phyloP scores from a whole-genome alignment of 805 yeast genomes.

The Yamadazyma olivae region DNA sequence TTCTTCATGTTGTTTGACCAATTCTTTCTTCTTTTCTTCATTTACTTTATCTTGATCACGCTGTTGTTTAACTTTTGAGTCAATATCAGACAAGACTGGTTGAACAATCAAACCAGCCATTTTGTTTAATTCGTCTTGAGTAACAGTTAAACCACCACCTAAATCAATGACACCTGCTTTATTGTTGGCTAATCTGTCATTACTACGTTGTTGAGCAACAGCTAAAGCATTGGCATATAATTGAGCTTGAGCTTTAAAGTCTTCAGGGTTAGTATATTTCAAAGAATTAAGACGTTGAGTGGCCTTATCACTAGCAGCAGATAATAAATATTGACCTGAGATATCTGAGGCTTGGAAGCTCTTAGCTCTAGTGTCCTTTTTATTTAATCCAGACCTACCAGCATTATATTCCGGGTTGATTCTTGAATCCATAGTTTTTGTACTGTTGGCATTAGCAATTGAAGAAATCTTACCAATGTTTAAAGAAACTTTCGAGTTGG shows the following conservation, averaged over 20 bases:
- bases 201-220: slow-evolving; percentile 67
- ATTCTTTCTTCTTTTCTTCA: slow-evolving; percentile 33
- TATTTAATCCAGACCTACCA: slow-evolving; percentile 33
- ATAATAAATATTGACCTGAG: slow-evolving; percentile 45
- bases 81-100: slow-evolving; percentile 78
- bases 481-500: slow-evolving; percentile 18
- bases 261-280: slow-evolving; percentile 22
- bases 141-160: slow-evolving; percentile 86
- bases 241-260: slow-evolving; percentile 45
- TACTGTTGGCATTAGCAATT: slow-evolving; percentile 37
- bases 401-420: slow-evolving; percentile 41
- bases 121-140: slow-evolving; percentile 69
- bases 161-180: slow-evolving; percentile 61
- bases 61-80: slow-evolving; percentile 66
- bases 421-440: slow-evolving; percentile 36
- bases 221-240: slow-evolving; percentile 72
- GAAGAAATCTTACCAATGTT: slow-evolving; percentile 33
- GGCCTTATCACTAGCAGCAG: slow-evolving; percentile 49
- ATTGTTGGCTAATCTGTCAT: slow-evolving; percentile 48
- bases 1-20: slow-evolving; percentile 27
- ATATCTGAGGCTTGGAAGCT: slow-evolving; percentile 41
- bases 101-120: slow-evolving; percentile 77
- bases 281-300: slow-evolving; percentile 34
- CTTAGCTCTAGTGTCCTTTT: slow-evolving; percentile 29
- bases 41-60: slow-evolving; percentile 44